Evolutionary conservation across 805 yeast genomes (phyloP), one percentile per base, ranked within the genome.

Genomic region (Sugiyamaella boreocaroliniensis): DNA sequence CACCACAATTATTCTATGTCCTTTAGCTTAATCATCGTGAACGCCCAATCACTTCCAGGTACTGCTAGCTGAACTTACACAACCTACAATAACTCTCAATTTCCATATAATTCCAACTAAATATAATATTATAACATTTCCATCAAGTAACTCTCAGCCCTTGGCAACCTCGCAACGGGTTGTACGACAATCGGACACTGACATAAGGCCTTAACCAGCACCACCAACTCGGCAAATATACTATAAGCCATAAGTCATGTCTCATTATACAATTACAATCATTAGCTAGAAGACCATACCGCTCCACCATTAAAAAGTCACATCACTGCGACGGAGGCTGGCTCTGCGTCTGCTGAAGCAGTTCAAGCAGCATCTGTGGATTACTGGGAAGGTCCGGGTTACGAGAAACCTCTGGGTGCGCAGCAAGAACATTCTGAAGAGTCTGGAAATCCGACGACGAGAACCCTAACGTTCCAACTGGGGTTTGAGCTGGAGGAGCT

Each of bases 331-430:
- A 32, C 11, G 4, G 37, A n/a, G 51, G 22, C 29, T 40, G 46
- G 18, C 47, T n/a, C 48, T 58, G 65, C 40, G 55, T 53, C 40
- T 55, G 52, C 51, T 61, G 64, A 9, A 65, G 60, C 18, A 65
- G 48, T 6, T 50, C 42, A n/a, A 66, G 55, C 52, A 66, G 55
- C 48, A 60, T 53, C 45, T 58, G 55, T 11, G 70, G 70, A 53
- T 67, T 61, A 8, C 50, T 52, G 4, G 61, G 55, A 19, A 65
- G 51, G 5, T 53, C 52, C 2, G 68, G 69, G 45, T 64, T 60
- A 26, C 51, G 53, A 9, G 60, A 55, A 3, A 64, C 62, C 34
- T 62, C 66, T 2, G 70, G 67, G 29, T 58, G 59, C 11, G 50
- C 54, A 12, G 53, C 51, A 8, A 65, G 37, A 12, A 67, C 58